phyloP scores from a whole-genome alignment of 352 stramenopile species.

The Phytophthora ramorum region DNA sequence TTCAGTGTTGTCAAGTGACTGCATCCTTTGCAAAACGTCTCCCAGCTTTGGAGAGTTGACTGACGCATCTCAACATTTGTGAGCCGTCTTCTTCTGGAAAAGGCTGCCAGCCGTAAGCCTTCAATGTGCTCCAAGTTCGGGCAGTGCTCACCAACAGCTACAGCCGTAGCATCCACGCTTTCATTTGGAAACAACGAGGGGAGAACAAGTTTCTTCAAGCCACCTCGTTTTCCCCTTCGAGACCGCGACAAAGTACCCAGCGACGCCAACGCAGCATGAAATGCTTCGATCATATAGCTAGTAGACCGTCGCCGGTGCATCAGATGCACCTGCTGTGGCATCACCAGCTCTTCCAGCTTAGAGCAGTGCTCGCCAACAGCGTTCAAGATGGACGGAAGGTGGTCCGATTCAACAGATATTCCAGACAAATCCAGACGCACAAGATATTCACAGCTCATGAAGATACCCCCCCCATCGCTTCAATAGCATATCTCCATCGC shows the following conservation, averaged over 20 bases:
- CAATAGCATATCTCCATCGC: not conserved
- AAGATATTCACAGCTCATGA: conserved; percentile 11
- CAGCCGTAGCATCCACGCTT: conserved; percentile 29
- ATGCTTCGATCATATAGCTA: conserved; percentile 8
- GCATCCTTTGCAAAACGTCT: conserved; percentile 38
- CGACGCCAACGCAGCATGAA: conserved; percentile 14
- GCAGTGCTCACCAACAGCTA: conserved; percentile 28
- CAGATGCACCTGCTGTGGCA: conserved; percentile 24
- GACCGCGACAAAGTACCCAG: conserved; percentile 7
- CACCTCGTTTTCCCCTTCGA: conserved; percentile 1
- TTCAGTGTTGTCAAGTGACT: conserved; percentile 28
- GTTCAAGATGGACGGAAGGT: conserved; percentile 18
- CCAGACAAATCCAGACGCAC: conserved; percentile 17
- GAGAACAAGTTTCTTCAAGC: conserved; percentile 36
- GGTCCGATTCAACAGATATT: conserved; percentile 17
- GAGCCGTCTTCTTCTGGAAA: conserved; percentile 29
- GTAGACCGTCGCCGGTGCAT: conserved; percentile 11
- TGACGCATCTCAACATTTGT: conserved; percentile 36
- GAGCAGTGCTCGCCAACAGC: conserved; percentile 8
- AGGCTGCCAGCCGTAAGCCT: conserved; percentile 35
- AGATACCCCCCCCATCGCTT: conserved; percentile 11
- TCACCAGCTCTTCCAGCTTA: conserved; percentile 23
- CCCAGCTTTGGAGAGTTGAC: conserved; percentile 34
- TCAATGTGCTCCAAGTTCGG: conserved; percentile 30
- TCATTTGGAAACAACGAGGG: conserved; percentile 42